Evolutionary conservation across 352 stramenopile genomes (phyloP).

Genomic region (Pythium sp.): DNA sequence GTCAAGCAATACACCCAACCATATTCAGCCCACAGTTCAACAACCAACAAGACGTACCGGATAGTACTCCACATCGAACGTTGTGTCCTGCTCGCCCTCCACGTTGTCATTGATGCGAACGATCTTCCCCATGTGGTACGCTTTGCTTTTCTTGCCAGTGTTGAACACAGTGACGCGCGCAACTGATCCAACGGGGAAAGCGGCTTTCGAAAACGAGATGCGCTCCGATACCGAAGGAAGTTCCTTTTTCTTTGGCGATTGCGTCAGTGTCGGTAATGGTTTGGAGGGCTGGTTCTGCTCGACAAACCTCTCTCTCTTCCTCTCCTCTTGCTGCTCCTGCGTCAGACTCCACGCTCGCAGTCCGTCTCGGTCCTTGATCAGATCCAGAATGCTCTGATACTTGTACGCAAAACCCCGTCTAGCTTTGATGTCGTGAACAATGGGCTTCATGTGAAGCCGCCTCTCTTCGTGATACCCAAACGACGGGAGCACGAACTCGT

Average conservation of each 20-base stretch:
- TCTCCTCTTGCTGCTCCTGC: slow-evolving; percentile 30
- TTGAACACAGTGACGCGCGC: slow-evolving; percentile 33
- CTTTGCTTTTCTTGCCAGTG: slow-evolving; percentile 8
- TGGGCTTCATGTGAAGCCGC: slow-evolving; percentile 46
- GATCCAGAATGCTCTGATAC: slow-evolving; percentile 66
- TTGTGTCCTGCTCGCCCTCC: slow-evolving; percentile 18
- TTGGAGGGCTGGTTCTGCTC: background rate
- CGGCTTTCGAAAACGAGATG: slow-evolving; percentile 30
- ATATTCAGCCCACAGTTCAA: background rate
- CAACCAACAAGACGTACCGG: slow-evolving; percentile 22
- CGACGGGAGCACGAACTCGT: slow-evolving; percentile 57
- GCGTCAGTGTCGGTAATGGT: background rate
- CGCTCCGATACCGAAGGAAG: slow-evolving; percentile 6
- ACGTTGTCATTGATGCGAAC: slow-evolving; percentile 26
- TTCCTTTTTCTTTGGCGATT: background rate
- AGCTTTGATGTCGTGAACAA: slow-evolving; percentile 33
- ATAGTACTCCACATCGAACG: slow-evolving; percentile 49
- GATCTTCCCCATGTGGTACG: slow-evolving; percentile 29
- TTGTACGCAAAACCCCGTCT: slow-evolving; percentile 62
- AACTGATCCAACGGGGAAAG: slow-evolving; percentile 41
- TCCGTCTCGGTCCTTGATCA: slow-evolving; percentile 64
- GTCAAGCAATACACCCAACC: background rate
- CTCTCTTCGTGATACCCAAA: slow-evolving; percentile 41
- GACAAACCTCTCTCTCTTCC: background rate
- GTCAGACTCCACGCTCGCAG: slow-evolving; percentile 57